Evolutionary conservation across 768 basidiomycete species (phyloP).

Genomic region (Suillus bovinus): DNA sequence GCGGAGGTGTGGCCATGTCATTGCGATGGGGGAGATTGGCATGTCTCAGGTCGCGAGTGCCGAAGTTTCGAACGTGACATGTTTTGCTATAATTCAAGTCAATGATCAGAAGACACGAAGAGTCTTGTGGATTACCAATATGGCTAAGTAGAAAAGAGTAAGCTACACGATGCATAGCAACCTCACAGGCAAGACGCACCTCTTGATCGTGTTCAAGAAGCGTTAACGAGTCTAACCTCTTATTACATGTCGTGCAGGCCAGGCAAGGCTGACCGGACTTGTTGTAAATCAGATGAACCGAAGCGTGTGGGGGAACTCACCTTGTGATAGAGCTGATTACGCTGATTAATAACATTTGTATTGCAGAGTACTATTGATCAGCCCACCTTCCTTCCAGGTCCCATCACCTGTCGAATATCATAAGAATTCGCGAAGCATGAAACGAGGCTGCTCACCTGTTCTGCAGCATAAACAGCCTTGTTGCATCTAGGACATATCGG

Average conservation of each 20-base stretch:
- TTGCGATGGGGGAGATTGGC: conserved; percentile 62
- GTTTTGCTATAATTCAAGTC: conserved; percentile 57
- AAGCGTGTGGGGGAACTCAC: conserved; percentile 32
- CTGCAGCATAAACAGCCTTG: conserved; percentile 83
- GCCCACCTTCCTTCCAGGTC: conserved; percentile 84
- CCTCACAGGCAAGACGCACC: conserved; percentile 44
- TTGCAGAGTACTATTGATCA: conserved; percentile 6
- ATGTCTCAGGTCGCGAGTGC: conserved; percentile 70
- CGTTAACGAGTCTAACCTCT: conserved; percentile 73
- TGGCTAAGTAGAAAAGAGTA: conserved; percentile 30
- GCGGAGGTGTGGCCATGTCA: conserved; percentile 35
- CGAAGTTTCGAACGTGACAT: conserved; percentile 81
- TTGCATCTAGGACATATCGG: conserved; percentile 73
- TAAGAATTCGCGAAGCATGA: conserved; percentile 5
- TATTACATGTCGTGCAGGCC: conserved; percentile 72
- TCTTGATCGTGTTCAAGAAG: conserved; percentile 83
- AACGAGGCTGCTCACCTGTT: conserved; percentile 56
- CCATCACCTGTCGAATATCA: conserved; percentile 58
- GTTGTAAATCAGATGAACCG: conserved; percentile 10
- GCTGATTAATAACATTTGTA: conserved; percentile 3
- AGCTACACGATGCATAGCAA: conserved; percentile 5
- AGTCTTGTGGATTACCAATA: conserved; percentile 38
- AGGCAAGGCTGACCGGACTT: conserved; percentile 64
- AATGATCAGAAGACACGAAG: not conserved
- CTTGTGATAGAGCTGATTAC: conserved; percentile 74